phyloP scores from a whole-genome alignment of 2,329 filamentous ascomycete species.

The Epichloe gansuensis region DNA sequence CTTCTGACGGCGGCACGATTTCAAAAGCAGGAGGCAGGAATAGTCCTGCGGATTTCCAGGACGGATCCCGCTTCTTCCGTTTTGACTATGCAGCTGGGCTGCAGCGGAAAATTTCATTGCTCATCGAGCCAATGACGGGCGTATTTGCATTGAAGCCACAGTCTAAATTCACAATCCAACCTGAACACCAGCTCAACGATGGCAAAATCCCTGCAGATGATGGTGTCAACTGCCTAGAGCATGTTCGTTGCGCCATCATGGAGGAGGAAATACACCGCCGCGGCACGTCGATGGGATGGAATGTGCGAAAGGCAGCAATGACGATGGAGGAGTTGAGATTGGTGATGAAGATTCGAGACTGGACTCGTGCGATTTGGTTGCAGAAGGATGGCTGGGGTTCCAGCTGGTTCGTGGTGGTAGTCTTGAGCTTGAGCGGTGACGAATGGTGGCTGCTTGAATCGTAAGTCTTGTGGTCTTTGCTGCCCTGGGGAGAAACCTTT shows the following conservation, averaged over 20 bases:
- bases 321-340: conserved; percentile 44
- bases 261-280: conserved; percentile 49
- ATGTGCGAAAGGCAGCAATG: conserved; percentile 34
- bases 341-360: conserved; percentile 49
- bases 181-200: conserved; percentile 55
- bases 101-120: conserved; percentile 46
- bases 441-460: conserved; percentile 65
- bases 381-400: conserved; percentile 58
- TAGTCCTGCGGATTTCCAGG: conserved; percentile 45
- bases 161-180: conserved; percentile 39
- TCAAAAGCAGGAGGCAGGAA: conserved; percentile 42
- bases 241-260: conserved; percentile 48
- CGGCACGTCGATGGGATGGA: conserved; percentile 55
- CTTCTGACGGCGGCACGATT: conserved; percentile 51
- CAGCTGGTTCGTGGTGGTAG: conserved; percentile 61
- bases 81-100: conserved; percentile 58
- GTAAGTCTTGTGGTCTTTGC: conserved; percentile 25
- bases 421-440: conserved; percentile 60
- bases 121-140: conserved; percentile 71
- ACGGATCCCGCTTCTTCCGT: conserved; percentile 54
- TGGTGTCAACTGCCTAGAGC: conserved; percentile 44
- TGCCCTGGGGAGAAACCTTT: background rate
- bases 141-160: conserved; percentile 57
- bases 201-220: conserved; percentile 44
- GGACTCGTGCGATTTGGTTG: conserved; percentile 56